Conservation (phyloP, 768 basidiomycete species). For the Ramaria sp. region DNA sequence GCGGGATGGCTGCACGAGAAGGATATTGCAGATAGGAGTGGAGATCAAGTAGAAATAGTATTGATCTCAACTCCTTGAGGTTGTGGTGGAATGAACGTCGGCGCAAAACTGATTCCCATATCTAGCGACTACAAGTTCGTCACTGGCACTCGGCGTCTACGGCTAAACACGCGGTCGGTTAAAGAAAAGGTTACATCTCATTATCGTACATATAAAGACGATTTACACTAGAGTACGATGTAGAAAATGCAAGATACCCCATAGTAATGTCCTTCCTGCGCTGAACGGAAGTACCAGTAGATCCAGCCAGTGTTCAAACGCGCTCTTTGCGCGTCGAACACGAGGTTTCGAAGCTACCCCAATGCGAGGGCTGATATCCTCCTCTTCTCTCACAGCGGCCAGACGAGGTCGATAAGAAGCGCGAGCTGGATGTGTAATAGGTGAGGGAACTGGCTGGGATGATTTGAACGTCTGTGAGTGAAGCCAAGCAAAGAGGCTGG, state of each 20-base stretch:
- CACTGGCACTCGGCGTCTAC: neutral
- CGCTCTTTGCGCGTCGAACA: neutral
- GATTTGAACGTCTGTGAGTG: neutral
- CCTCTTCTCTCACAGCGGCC: neutral
- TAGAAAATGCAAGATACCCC: neutral
- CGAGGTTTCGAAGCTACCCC: neutral
- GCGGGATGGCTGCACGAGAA: neutral
- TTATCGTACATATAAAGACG: neutral
- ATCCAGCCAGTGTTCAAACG: neutral
- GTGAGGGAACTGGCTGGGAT: neutral
- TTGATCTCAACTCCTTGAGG: too few species aligned
- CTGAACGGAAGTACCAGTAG: slow-evolving; percentile 1
- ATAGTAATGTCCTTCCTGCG: neutral
- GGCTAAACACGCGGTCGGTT: neutral
- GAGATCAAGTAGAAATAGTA: neutral
- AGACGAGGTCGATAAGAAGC: neutral
- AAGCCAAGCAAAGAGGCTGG: neutral
- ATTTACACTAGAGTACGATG: slow-evolving; percentile 1
- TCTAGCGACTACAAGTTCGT: neutral
- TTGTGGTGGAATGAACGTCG: neutral
- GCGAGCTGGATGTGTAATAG: neutral
- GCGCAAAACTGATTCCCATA: neutral
- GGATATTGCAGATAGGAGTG: neutral
- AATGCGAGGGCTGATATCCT: neutral
- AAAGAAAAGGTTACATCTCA: neutral